phyloP scores from a whole-genome alignment of 192 early-diverging fungal genomes.

The Coemansia biformis region DNA sequence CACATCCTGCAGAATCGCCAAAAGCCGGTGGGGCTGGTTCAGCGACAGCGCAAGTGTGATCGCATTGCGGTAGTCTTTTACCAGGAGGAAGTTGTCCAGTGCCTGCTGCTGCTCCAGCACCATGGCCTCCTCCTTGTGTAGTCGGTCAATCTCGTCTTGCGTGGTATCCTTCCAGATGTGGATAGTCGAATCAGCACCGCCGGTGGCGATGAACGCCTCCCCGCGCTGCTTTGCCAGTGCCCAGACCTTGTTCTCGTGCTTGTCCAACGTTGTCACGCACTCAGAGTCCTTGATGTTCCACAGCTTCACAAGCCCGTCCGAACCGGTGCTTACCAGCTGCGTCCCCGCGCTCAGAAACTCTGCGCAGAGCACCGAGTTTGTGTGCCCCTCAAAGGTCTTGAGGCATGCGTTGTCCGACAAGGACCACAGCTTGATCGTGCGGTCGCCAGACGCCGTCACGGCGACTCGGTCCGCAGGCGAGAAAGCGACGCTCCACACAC shows the following conservation, averaged over 20 bases:
- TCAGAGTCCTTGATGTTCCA: conserved; percentile 91
- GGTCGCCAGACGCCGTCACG: conserved; percentile 88
- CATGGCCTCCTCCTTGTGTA: conserved; percentile 57
- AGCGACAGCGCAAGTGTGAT: conserved; percentile 84
- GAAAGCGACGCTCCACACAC: conserved; percentile 90
- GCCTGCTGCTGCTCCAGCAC: conserved; percentile 87
- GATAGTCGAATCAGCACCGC: conserved; percentile 85
- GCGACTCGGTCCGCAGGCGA: conserved; percentile 94
- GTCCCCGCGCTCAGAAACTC: conserved; percentile 80
- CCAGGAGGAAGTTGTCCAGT: conserved; percentile 74
- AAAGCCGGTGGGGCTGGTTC: conserved; percentile 79
- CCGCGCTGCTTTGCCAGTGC: conserved; percentile 69
- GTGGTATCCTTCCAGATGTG: conserved; percentile 93
- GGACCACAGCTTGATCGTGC: conserved; percentile 93
- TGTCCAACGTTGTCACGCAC: conserved; percentile 87
- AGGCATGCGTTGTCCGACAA: conserved; percentile 83
- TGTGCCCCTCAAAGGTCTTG: conserved; percentile 95
- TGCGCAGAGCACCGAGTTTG: conserved; percentile 88
- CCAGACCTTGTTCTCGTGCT: conserved; percentile 96
- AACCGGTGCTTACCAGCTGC: conserved; percentile 82
- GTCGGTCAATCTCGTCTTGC: conserved; percentile 70
- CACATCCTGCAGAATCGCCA: conserved; percentile 66
- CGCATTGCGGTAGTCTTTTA: conserved; percentile 90
- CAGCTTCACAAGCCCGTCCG: conserved; percentile 92
- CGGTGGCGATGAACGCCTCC: conserved; percentile 72